Evolutionary conservation across 805 yeast species (phyloP).

Genomic region (Lipomyces chichibuensis): DNA sequence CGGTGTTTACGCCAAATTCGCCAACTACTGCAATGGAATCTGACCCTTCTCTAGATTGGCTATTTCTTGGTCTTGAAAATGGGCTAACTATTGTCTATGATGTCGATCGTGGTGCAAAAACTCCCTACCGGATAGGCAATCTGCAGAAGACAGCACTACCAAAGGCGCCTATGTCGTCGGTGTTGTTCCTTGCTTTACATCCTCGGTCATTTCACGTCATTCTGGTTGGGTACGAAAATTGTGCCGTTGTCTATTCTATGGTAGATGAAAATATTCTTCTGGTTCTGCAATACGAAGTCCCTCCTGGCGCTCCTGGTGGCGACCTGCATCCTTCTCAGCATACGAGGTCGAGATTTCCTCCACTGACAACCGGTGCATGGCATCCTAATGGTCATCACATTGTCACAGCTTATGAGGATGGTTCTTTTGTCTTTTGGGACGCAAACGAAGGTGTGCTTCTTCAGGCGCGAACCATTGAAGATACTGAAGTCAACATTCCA

Average conservation of each 20-base stretch:
- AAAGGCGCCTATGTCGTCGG: constrained; percentile 56
- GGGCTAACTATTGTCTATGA: constrained; percentile 77
- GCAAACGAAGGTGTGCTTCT: constrained; percentile 72
- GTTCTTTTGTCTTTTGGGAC: constrained; percentile 92
- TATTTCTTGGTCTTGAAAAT: constrained; percentile 74
- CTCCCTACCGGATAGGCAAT: constrained; percentile 70
- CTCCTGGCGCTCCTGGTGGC: constrained; percentile 74
- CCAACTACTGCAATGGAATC: constrained; percentile 68
- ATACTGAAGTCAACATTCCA: constrained; percentile 64
- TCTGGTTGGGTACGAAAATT: constrained; percentile 69
- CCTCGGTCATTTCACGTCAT: constrained; percentile 87
- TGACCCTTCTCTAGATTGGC: constrained; percentile 90
- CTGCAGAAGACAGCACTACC: constrained; percentile 55
- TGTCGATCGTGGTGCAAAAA: constrained; percentile 71
- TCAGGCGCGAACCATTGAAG: constrained; percentile 72
- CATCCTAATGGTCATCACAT: constrained; percentile 93
- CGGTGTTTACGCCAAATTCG: constrained; percentile 64
- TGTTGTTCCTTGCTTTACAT: constrained; percentile 70
- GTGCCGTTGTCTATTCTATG: constrained; percentile 71
- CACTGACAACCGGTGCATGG: constrained; percentile 61
- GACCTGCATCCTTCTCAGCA: constrained; percentile 45
- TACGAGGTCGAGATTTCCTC: constrained; percentile 47
- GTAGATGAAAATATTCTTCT: constrained; percentile 59
- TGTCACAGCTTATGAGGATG: constrained; percentile 77
- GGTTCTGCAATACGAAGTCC: constrained; percentile 63